A percentile compares a stretch with the other conserved stretches of the same genome.
Evolutionary conservation across 2,329 filamentous ascomycete species (phyloP).

Genomic region (Colletotrichum spaethianum): DNA sequence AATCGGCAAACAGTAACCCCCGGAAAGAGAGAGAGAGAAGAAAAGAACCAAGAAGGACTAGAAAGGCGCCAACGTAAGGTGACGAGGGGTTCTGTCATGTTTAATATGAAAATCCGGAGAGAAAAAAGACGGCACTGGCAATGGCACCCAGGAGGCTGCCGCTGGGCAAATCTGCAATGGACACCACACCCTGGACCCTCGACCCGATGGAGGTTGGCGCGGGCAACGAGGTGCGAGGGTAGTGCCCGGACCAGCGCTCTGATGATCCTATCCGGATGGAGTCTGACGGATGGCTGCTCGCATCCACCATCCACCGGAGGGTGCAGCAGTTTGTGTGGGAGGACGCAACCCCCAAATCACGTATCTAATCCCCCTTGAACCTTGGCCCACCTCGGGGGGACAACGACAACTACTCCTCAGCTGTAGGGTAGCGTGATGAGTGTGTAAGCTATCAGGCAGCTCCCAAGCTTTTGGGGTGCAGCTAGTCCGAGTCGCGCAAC

Average conservation of each 20-base stretch:
- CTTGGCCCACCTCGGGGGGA: slow-evolving; percentile 10
- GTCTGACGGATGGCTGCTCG: slow-evolving; percentile 33
- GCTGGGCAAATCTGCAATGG: slow-evolving; percentile 15
- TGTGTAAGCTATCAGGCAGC: not conserved
- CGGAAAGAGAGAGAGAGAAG: not conserved
- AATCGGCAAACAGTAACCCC: slow-evolving; percentile 24
- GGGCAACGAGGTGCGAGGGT: slow-evolving; percentile 34
- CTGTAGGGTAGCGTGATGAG: slow-evolving; percentile 6
- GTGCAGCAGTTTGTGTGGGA: slow-evolving; percentile 5
- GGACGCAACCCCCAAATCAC: not conserved
- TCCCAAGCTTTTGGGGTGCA: not conserved
- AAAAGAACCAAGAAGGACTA: slow-evolving; percentile 6
- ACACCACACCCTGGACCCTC: slow-evolving; percentile 12
- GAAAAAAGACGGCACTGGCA: slow-evolving; percentile 20
- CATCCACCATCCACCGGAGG: slow-evolving; percentile 15
- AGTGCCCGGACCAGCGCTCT: slow-evolving; percentile 39
- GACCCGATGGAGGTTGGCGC: slow-evolving; percentile 28
- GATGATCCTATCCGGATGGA: slow-evolving; percentile 37
- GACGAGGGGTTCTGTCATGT: slow-evolving; percentile 29
- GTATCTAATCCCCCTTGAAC: slow-evolving; percentile 5
- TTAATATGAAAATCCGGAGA: slow-evolving; percentile 32
- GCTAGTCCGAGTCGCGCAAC: slow-evolving; percentile 29
- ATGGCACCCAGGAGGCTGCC: slow-evolving; percentile 15
- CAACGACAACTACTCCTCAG: not conserved
- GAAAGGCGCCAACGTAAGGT: slow-evolving; percentile 25